A percentile compares a stretch with the other conserved stretches of the same genome.
Conservation (phyloP, 73 alveolate species). For the Paraurostyla sp. region DNA sequence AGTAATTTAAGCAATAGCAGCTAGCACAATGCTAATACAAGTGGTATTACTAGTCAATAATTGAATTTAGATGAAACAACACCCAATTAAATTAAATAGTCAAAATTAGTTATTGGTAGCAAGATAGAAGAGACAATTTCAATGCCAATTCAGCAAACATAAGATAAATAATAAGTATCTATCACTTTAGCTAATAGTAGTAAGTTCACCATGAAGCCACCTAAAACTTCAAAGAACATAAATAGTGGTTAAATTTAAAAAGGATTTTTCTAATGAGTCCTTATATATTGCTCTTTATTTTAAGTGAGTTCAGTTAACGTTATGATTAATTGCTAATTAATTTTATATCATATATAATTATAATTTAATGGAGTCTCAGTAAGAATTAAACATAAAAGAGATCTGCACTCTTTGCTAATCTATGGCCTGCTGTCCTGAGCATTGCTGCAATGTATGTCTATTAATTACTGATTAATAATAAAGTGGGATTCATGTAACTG, state of each 20-base stretch:
- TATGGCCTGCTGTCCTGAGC: conserved; percentile 56
- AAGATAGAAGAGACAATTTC: too few species aligned
- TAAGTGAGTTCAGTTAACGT: too few species aligned
- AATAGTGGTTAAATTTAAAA: not conserved
- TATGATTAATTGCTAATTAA: too few species aligned
- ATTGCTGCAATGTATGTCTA: conserved; percentile 39
- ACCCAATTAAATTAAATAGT: too few species aligned
- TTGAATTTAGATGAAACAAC: too few species aligned
- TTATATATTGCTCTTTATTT: not conserved
- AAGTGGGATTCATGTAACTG: conserved; percentile 50
- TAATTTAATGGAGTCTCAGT: conserved; percentile 31
- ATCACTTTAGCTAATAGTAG: not conserved
- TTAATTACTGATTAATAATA: not conserved
- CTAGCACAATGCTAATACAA: not conserved
- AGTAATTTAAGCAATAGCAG: not conserved
- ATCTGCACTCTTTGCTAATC: conserved; percentile 40
- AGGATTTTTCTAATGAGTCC: conserved; percentile 45
- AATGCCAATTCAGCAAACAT: too few species aligned
- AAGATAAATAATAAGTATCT: too few species aligned
- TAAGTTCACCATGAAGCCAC: conserved; percentile 11
- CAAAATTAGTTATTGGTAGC: too few species aligned
- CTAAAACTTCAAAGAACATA: conserved; percentile 1
- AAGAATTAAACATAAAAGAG: not conserved
- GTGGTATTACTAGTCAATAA: too few species aligned
- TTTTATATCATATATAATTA: not conserved